These are phyloP conservation scores for Leccinum colubrinum DNA, from an alignment of 1,284 basidiomycete genomes.

Conservation along the genomic window DNA sequence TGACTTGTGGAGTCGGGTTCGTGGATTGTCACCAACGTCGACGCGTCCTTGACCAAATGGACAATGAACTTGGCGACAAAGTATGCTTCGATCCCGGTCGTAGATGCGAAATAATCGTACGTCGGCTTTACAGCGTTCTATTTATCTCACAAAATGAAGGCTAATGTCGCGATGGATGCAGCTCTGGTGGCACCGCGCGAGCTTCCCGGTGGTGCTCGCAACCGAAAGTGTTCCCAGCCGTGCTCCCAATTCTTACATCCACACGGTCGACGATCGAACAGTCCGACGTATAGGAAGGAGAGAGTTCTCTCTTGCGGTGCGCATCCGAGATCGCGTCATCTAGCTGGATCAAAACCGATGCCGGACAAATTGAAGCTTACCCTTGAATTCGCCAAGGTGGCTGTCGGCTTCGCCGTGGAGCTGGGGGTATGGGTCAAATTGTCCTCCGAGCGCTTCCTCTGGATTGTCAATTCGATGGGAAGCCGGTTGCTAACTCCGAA, in stretches of 20 bases:
- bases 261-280: constrained; percentile 60
- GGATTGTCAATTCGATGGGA: not conserved
- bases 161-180: not conserved
- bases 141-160: not conserved
- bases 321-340: constrained; percentile 56
- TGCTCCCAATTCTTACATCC: constrained; percentile 75
- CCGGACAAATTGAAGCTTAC: constrained; percentile 4
- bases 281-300: constrained; percentile 35
- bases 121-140: not conserved
- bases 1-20: not conserved
- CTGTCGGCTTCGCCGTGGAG: constrained; percentile 79
- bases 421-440: constrained; percentile 51
- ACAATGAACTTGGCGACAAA: constrained; percentile 4
- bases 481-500: not conserved
- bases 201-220: constrained; percentile 14
- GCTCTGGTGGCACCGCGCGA: constrained; percentile 11
- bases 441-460: not conserved
- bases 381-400: constrained; percentile 83
- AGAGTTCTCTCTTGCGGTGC: constrained; percentile 78
- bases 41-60: constrained; percentile 15
- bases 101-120: constrained; percentile 7
- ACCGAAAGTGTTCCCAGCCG: constrained; percentile 61
- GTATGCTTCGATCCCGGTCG: constrained; percentile 10
- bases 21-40: not conserved
- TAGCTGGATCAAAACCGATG: not conserved